Conservation (phyloP, 164 flowering plant species). For the Warburgia ugandensis region DNA sequence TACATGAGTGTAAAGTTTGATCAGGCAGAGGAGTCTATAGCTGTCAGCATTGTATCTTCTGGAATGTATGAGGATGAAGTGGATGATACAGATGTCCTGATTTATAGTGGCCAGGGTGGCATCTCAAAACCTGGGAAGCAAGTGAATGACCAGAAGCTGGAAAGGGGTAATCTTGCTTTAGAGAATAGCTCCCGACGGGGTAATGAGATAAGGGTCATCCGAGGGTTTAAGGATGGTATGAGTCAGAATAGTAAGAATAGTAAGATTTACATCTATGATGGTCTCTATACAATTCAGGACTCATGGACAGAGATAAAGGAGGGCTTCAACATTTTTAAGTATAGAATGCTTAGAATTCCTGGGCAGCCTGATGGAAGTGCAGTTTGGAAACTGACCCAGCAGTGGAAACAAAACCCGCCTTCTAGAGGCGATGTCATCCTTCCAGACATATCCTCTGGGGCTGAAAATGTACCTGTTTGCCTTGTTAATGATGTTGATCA, state of each 20-base stretch:
- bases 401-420: constrained; percentile 30
- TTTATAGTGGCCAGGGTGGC: constrained; percentile 61
- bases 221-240: constrained; percentile 32
- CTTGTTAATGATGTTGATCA: constrained; percentile 53
- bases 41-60: constrained; percentile 51
- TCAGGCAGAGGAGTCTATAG: constrained; percentile 37
- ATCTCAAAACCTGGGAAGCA: constrained; percentile 20
- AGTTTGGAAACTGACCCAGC: constrained; percentile 37
- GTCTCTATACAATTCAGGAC: constrained; percentile 42
- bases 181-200: constrained; percentile 38
- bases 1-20: constrained; percentile 25
- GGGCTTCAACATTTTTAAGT: constrained; percentile 43
- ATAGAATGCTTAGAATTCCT: constrained; percentile 33
- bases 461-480: constrained; percentile 40
- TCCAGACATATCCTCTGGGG: constrained; percentile 42
- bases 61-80: constrained; percentile 45
- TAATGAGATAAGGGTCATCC: constrained; percentile 45
- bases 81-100: constrained; percentile 35
- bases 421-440: constrained; percentile 31
- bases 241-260: constrained; percentile 15
- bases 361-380: constrained; percentile 43
- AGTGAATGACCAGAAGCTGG: constrained; percentile 43
- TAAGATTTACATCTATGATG: constrained; percentile 49
- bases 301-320: constrained; percentile 46
- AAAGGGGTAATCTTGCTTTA: constrained; percentile 57